Percentiles rank a stretch among this genome's conserved stretches.
These are phyloP conservation scores for Penicillium mononematosum DNA, from an alignment of 495 filamentous ascomycete genomes.

Conservation along the genomic window DNA sequence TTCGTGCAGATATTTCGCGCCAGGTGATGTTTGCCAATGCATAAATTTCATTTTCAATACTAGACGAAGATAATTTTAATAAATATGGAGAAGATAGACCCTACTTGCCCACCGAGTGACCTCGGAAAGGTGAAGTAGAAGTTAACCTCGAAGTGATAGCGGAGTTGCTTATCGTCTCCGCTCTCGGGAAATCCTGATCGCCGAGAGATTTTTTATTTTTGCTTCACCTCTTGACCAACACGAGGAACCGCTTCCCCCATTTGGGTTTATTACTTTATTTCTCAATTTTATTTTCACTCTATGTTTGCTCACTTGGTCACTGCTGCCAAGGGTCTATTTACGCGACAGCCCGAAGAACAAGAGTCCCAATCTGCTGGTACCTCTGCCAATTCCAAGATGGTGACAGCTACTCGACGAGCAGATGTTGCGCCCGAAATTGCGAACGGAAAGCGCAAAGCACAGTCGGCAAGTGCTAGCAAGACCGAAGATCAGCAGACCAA, in stretches of 20 bases:
- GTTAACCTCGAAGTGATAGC: background rate
- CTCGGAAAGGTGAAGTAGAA: background rate
- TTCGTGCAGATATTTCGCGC: background rate
- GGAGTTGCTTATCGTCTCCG: slow-evolving; percentile 20
- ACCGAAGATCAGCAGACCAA: slow-evolving; percentile 35
- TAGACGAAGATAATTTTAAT: background rate
- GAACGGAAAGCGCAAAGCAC: slow-evolving; percentile 41
- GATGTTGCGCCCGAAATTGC: slow-evolving; percentile 21
- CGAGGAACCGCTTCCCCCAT: slow-evolving; percentile 3
- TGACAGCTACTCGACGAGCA: slow-evolving; percentile 36
- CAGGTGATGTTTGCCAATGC: background rate
- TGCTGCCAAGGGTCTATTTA: slow-evolving; percentile 46
- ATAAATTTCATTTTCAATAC: background rate
- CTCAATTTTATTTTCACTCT: slow-evolving; percentile 23
- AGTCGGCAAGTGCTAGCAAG: slow-evolving; percentile 19
- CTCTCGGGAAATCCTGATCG: slow-evolving; percentile 35
- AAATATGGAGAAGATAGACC: background rate
- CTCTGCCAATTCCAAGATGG: slow-evolving; percentile 35
- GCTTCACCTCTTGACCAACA: slow-evolving; percentile 19
- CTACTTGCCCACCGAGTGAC: background rate
- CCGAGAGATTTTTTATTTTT: slow-evolving; percentile 41
- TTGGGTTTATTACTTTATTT: slow-evolving; percentile 10
- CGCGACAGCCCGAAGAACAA: slow-evolving; percentile 29
- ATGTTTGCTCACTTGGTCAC: slow-evolving; percentile 49
- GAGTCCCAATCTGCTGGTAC: slow-evolving; percentile 19